These are phyloP conservation scores for Apiospora koreana DNA, from an alignment of 2,329 filamentous ascomycete species.

Conservation along the genomic window DNA sequence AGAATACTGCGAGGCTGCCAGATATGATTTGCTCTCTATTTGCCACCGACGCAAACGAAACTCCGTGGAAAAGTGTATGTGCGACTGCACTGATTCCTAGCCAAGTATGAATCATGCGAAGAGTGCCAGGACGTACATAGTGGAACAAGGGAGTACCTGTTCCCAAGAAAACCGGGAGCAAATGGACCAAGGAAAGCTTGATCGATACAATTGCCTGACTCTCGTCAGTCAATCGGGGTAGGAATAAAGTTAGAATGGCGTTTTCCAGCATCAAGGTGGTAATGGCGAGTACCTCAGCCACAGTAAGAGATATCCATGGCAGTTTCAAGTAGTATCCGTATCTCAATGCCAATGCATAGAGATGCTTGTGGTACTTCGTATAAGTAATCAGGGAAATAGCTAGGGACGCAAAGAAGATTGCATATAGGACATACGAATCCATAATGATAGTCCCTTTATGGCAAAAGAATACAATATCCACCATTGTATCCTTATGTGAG, in stretches of 20 bases:
- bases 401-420: not conserved
- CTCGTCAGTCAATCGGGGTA: not conserved
- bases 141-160: not conserved
- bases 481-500: not conserved
- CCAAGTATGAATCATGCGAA: not conserved
- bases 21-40: not conserved
- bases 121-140: not conserved
- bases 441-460: not conserved
- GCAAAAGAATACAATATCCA: not conserved
- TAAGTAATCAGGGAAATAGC: not conserved
- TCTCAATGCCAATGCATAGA: not conserved
- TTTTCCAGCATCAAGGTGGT: not conserved
- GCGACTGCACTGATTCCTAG: not conserved
- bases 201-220: not conserved
- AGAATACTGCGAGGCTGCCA: not conserved
- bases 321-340: not conserved
- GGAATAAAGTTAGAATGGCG: not conserved
- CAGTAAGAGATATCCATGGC: not conserved
- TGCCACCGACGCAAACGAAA: not conserved
- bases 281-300: not conserved
- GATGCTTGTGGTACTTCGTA: not conserved
- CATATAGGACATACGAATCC: not conserved
- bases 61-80: not conserved
- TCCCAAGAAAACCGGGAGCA: not conserved
- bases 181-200: slow-evolving; percentile 1